A percentile compares a stretch with the other conserved stretches of the same genome.
Conservation (phyloP, 306 rosid species). For the Heteromeles arbutifolia region DNA sequence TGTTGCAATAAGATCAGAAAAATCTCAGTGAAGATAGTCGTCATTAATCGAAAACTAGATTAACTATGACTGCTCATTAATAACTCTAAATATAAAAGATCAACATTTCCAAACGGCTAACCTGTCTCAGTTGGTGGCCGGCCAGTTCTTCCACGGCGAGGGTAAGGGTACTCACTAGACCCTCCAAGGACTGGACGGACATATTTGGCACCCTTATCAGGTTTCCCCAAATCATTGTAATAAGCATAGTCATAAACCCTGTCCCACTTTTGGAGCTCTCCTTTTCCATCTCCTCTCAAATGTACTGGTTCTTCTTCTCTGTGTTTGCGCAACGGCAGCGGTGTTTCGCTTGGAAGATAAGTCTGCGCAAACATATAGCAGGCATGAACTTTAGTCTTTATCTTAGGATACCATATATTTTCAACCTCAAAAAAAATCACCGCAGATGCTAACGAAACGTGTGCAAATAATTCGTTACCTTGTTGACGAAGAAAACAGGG, state of each 20-base stretch:
- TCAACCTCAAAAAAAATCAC: too few species aligned
- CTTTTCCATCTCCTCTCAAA: background rate
- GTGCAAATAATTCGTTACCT: constrained; percentile 24
- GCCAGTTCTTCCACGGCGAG: background rate
- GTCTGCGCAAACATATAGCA: constrained; percentile 27
- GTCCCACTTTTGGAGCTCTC: background rate
- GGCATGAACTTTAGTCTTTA: background rate
- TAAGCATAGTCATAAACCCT: background rate
- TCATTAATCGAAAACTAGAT: too few species aligned
- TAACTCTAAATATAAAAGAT: too few species aligned
- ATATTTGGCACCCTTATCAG: background rate
- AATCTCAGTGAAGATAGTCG: background rate
- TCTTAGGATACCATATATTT: too few species aligned
- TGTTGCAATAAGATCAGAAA: background rate
- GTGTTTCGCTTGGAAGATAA: constrained; percentile 65
- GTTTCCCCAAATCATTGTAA: background rate
- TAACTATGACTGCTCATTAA: too few species aligned
- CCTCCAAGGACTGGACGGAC: background rate
- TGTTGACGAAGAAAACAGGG: constrained; percentile 60
- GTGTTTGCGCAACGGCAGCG: constrained; percentile 36
- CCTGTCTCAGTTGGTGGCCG: background rate
- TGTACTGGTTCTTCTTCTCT: background rate
- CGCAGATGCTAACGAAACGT: too few species aligned
- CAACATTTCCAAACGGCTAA: too few species aligned
- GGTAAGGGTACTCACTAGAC: background rate